Base-by-base conservation (phyloP, 2,329 filamentous ascomycete genomes). In the Dactylellina leptospora region DNA sequence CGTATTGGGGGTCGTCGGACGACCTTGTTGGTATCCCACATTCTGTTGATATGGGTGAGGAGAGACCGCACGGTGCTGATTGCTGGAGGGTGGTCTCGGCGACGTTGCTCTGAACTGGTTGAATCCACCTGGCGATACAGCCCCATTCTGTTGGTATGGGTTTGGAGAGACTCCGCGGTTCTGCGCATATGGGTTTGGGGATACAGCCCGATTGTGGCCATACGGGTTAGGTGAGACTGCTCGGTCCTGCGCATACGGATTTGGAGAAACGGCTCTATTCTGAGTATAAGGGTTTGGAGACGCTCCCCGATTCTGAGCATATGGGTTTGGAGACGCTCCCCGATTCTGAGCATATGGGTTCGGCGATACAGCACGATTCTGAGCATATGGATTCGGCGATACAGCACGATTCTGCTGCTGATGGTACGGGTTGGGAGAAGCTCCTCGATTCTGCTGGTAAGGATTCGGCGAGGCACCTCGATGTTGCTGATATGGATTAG, bases 141-240 rank as follows among this genome's bases (percentile, higher is more conserved):
- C 70, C 61, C 61, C 59, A 59, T 73, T 74, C 44, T 74, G 62
- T 25, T 60, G 59, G 28, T 76, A 75, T 13, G 75, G 76, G 45
- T 76, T 77, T n/a, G 80, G 79, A 13, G 80, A 81, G 30, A 77
- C 78, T 10, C 76, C 79, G 42, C 78, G 74, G 33, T 78, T 77
- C 44, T 78, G 77, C 30, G 75, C 63, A 54, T 76, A 77, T 53
- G 75, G 75, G 22, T 74, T 74, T 20, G 76, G 75, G 36, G 76
- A 75, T 6, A 53, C 63, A 42, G 53, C 60, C 58, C 74, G 58
- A 58, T 74, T 61, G 25, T 60, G 64, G 9, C 23, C 48, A 45
- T 71, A 58, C 4, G 56, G 56, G 22, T 63, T 63, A 0, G 64
- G 56, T 23, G 48, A 55, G 13, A 40, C 55, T 10, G 44, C 56